phyloP scores from a whole-genome alignment of 345 rosid genomes.

The Luvunga scandens region DNA sequence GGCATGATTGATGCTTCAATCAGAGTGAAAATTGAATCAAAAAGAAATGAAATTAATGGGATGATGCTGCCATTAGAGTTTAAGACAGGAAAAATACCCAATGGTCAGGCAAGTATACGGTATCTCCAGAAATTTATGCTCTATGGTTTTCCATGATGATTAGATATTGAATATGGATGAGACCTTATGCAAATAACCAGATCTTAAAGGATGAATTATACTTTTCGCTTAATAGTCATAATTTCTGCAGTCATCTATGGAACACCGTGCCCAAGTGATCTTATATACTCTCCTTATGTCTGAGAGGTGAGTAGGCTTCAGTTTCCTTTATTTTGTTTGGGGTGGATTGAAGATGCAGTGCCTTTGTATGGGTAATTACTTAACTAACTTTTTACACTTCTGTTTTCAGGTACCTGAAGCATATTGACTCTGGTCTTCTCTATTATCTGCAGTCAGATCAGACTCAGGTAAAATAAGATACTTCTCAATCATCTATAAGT shows the following conservation, averaged over 20 bases:
- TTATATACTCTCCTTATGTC: slow-evolving; percentile 97
- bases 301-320: slow-evolving; percentile 58
- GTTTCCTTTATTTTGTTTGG: slow-evolving; percentile 8
- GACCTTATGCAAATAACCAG: slow-evolving; percentile 6
- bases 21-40: slow-evolving; percentile 58
- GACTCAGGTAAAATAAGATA: slow-evolving; percentile 59
- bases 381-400: slow-evolving; percentile 3
- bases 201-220: slow-evolving; percentile 12
- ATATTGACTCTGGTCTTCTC: slow-evolving; percentile 79
- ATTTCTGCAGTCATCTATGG: slow-evolving; percentile 74
- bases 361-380: background rate
- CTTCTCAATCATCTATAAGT: slow-evolving; percentile 6
- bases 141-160: background rate
- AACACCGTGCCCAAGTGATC: slow-evolving; percentile 95
- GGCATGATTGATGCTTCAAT: slow-evolving; percentile 97
- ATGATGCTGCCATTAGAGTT: slow-evolving; percentile 88
- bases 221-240: slow-evolving; percentile 5
- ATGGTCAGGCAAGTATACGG: slow-evolving; percentile 66
- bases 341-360: background rate
- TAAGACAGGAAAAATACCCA: slow-evolving; percentile 80
- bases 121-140: slow-evolving; percentile 9
- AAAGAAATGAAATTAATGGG: slow-evolving; percentile 41
- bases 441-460: slow-evolving; percentile 85
- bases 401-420: slow-evolving; percentile 62
- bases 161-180: slow-evolving; percentile 15